Conservation (phyloP, 805 yeast genomes). For the Ogataea neopini region DNA sequence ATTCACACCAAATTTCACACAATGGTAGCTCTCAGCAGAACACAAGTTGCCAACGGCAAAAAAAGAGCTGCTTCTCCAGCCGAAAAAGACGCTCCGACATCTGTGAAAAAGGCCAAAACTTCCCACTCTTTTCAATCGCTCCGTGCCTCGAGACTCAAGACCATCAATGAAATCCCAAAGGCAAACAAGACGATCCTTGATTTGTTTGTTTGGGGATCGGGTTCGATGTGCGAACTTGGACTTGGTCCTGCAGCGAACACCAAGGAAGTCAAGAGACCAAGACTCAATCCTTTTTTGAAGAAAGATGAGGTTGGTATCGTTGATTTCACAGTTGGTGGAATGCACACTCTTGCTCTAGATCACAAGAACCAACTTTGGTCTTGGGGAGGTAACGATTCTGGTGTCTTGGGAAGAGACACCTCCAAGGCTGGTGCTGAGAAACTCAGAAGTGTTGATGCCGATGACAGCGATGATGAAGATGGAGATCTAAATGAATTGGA, state of each 20-base stretch:
- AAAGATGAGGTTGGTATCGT: constrained; percentile 69
- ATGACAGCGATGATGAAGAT: constrained; percentile 58
- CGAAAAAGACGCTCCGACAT: constrained; percentile 24
- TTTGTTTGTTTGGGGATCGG: constrained; percentile 93
- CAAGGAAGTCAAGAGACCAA: constrained; percentile 93
- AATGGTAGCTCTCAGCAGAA: constrained; percentile 46
- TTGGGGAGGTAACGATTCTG: constrained; percentile 97
- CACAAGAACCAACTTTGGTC: constrained; percentile 83
- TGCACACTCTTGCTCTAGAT: constrained; percentile 88
- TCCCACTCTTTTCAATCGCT: constrained; percentile 43
- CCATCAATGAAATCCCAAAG: constrained; percentile 42
- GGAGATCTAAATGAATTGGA: constrained; percentile 88
- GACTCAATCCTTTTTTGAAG: constrained; percentile 77
- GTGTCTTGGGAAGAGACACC: constrained; percentile 87
- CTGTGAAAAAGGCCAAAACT: constrained; percentile 37
- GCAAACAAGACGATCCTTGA: constrained; percentile 55
- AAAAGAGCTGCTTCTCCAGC: constrained; percentile 25
- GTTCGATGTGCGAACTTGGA: constrained; percentile 97
- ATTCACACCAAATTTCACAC: constrained; percentile 15
- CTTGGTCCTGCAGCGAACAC: constrained; percentile 93
- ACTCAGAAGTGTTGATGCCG: constrained; percentile 65
- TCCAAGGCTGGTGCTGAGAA: constrained; percentile 59
- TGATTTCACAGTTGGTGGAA: constrained; percentile 92
- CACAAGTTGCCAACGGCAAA: constrained; percentile 17
- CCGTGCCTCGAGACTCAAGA: constrained; percentile 51